Base-by-base conservation (phyloP, 2,329 filamentous ascomycete species). In the Diplodia corticola region DNA sequence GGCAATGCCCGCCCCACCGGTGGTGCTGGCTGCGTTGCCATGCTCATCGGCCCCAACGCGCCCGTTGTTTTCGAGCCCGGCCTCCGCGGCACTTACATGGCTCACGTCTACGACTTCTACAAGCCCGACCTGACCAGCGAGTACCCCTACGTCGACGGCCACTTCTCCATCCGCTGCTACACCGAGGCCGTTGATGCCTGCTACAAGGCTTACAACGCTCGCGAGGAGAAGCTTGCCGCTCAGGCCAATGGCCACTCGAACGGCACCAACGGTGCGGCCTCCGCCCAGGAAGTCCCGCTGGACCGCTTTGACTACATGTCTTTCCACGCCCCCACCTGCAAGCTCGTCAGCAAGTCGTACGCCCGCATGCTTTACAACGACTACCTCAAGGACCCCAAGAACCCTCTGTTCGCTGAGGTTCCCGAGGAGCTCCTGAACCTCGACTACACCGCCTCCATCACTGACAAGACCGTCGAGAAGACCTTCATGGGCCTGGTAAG, bases 221-320 rank as follows among this genome's bases (percentile, higher is more conserved):
- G 82, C 44, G 81, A 83, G 74, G 74, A 77, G 71, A 80, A 76
- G 53, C 72, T 84, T 49, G 81, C 82, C 76, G 72, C 75, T 65
- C 77, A 78, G 71, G 66, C 70, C 20, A 80, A 80, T 68, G 78
- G 79, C 64, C 72, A 73, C 59, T 75, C 79, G 54, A 80, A 79
- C 64, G 80, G 80, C 68, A 63, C 65, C 50, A 69, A 69, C 50
- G 67, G 61, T 40, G 50, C 63, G 10, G 73, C 74, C 60, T 72
- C 70, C 71, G 71, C 75, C 70, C 69, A 68, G 30, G 81, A 83
- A 73, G 80, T 80, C 4, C 79, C 81, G 55, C 74, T 84, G 17
- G 82, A 84, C 73, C 80, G 81, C 48, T 84, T 84, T 72, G 82
- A 84, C 76, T 80, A 83, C 78, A 83, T 84, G 81, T 80, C 78